These are phyloP conservation scores for Penicillium sp. DNA, from an alignment of 2,329 filamentous ascomycete genomes.

Conservation along the genomic window DNA sequence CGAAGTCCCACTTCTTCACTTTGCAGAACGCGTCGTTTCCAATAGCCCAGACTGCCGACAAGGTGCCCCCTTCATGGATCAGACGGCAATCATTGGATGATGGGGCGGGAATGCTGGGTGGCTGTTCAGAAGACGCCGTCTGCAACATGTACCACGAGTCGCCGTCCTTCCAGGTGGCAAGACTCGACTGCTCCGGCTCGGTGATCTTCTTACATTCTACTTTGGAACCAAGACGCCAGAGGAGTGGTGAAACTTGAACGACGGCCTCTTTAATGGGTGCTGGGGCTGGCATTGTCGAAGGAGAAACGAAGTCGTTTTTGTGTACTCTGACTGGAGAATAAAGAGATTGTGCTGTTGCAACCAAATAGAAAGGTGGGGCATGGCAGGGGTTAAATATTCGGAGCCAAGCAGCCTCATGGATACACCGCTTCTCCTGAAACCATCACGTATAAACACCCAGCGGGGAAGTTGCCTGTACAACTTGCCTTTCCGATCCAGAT, in stretches of 20 bases:
- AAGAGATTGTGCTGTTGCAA: not conserved
- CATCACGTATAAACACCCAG: not conserved
- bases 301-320: not conserved
- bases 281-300: not conserved
- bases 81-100: not conserved
- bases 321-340: not conserved
- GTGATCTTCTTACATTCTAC: not conserved
- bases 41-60: slow-evolving; percentile 1
- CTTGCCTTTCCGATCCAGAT: not conserved
- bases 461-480: too few species aligned
- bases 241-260: not conserved
- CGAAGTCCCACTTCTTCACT: not conserved
- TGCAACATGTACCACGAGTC: not conserved
- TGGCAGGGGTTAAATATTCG: not conserved
- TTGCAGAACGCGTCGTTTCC: not conserved
- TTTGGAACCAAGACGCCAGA: not conserved
- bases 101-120: not conserved
- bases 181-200: not conserved
- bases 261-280: not conserved
- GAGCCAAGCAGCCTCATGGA: not conserved
- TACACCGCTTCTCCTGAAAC: not conserved
- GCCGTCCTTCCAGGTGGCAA: slow-evolving; percentile 1
- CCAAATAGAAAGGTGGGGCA: not conserved
- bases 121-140: not conserved
- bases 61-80: not conserved